Percentiles rank a stretch among this genome's conserved stretches.
These are phyloP conservation scores for Phaseolus lunatus DNA, from an alignment of 306 rosid genomes.

Conservation along the genomic window DNA sequence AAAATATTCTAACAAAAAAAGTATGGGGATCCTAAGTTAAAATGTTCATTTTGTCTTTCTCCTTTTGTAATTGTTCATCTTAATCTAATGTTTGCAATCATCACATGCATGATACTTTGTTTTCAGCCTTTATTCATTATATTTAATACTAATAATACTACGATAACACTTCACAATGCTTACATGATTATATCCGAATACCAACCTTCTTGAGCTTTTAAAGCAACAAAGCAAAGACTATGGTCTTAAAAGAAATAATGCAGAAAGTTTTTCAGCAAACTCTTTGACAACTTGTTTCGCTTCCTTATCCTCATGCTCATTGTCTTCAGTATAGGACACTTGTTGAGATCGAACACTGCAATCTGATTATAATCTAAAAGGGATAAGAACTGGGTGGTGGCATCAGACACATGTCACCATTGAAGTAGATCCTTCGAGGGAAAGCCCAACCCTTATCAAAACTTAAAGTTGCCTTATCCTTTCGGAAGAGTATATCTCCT, in stretches of 20 bases:
- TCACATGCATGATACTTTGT: too few species aligned
- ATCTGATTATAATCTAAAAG: not conserved
- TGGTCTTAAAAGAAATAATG: not conserved
- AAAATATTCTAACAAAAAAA: too few species aligned
- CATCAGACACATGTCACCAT: slow-evolving; percentile 89
- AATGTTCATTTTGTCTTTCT: too few species aligned
- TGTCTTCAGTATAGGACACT: too few species aligned
- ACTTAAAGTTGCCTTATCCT: slow-evolving; percentile 67
- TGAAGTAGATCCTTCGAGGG: slow-evolving; percentile 78
- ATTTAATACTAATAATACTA: too few species aligned
- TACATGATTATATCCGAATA: not conserved
- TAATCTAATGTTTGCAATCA: too few species aligned
- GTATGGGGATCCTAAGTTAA: too few species aligned
- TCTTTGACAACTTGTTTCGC: not conserved
- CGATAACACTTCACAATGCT: not conserved
- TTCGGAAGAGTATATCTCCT: slow-evolving; percentile 76
- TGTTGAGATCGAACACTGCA: not conserved
- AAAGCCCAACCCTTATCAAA: slow-evolving; percentile 91
- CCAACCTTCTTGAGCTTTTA: not conserved
- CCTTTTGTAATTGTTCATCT: too few species aligned
- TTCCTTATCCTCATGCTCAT: too few species aligned
- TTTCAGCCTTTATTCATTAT: too few species aligned
- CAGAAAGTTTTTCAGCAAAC: not conserved
- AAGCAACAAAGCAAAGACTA: not conserved
- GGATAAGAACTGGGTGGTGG: slow-evolving; percentile 85